Percentiles rank a stretch among this genome's conserved stretches.
Conservation (phyloP, 352 stramenopile species). For the Pythium oligandrum region DNA sequence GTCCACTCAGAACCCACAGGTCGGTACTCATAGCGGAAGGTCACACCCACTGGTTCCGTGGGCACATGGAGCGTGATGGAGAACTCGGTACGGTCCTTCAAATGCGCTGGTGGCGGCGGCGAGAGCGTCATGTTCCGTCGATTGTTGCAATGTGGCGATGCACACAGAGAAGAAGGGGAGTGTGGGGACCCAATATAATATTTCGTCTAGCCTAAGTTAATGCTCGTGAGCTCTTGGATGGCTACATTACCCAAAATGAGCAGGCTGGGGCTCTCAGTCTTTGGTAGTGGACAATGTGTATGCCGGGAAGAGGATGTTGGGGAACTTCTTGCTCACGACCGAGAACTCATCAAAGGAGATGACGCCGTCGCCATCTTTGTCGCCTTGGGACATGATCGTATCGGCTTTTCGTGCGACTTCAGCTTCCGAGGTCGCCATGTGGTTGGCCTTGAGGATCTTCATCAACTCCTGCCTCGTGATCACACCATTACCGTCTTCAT, state of each 20-base stretch:
- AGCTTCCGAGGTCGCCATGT: constrained; percentile 89
- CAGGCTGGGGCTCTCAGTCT: constrained; percentile 21
- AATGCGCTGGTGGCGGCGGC: constrained; percentile 54
- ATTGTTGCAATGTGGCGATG: no score
- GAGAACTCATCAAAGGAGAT: constrained; percentile 98
- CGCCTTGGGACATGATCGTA: constrained; percentile 96
- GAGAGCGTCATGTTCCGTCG: constrained; percentile 10
- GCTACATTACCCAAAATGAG: constrained; percentile 1
- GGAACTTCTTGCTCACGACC: constrained; percentile 95
- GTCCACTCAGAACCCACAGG: constrained; percentile 34
- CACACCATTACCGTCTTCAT: constrained; percentile 93
- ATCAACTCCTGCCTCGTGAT: constrained; percentile 94
- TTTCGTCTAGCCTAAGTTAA: neutral
- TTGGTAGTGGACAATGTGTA: constrained; percentile 70
- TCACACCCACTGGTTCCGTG: constrained; percentile 11
- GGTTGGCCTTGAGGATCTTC: constrained; percentile 95
- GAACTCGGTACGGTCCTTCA: constrained; percentile 77
- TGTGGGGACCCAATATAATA: neutral
- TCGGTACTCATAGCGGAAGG: constrained; percentile 71
- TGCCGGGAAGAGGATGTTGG: constrained; percentile 92
- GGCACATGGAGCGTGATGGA: constrained; percentile 69
- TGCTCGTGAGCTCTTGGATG: neutral
- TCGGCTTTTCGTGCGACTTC: constrained; percentile 94
- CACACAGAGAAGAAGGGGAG: neutral
- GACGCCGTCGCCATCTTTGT: constrained; percentile 95